Percentiles rank a stretch among this genome's conserved stretches.
phyloP scores from a whole-genome alignment of 1,139 yeast species.

The Lipomyces yarrowii region DNA sequence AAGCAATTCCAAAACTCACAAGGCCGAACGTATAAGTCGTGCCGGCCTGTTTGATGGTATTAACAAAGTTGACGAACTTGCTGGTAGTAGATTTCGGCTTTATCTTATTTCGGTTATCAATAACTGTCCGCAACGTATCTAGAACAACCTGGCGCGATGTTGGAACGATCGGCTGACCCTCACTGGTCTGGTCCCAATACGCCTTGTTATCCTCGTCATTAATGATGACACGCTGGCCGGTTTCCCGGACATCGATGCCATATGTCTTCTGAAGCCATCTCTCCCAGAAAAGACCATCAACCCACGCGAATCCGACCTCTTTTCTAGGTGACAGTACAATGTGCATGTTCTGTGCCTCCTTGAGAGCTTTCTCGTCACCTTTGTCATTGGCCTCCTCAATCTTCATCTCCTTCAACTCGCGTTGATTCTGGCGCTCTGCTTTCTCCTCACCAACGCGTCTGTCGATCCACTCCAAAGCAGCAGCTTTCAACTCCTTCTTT shows the following conservation, averaged over 20 bases:
- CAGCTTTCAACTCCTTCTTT: constrained; percentile 39
- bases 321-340: constrained; percentile 38
- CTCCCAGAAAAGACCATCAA: constrained; percentile 44
- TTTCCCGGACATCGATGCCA: constrained; percentile 35
- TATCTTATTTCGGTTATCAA: constrained; percentile 36
- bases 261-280: constrained; percentile 43
- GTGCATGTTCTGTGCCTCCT: constrained; percentile 39
- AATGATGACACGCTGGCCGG: constrained; percentile 39
- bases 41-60: constrained; percentile 11
- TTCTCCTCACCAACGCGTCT: constrained; percentile 36
- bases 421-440: constrained; percentile 38
- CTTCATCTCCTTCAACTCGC: constrained; percentile 42
- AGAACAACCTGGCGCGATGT: constrained; percentile 38
- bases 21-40: constrained; percentile 22
- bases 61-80: constrained; percentile 25
- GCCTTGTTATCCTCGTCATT: constrained; percentile 38
- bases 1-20: constrained; percentile 12
- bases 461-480: constrained; percentile 38
- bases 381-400: constrained; percentile 43
- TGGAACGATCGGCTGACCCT: constrained; percentile 36
- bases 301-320: constrained; percentile 45
- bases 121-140: constrained; percentile 38
- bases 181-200: constrained; percentile 41
- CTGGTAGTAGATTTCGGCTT: constrained; percentile 36
- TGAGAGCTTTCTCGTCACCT: constrained; percentile 41